Conservation (phyloP, 1,284 basidiomycete genomes). For the Trichosporon ovoides region DNA sequence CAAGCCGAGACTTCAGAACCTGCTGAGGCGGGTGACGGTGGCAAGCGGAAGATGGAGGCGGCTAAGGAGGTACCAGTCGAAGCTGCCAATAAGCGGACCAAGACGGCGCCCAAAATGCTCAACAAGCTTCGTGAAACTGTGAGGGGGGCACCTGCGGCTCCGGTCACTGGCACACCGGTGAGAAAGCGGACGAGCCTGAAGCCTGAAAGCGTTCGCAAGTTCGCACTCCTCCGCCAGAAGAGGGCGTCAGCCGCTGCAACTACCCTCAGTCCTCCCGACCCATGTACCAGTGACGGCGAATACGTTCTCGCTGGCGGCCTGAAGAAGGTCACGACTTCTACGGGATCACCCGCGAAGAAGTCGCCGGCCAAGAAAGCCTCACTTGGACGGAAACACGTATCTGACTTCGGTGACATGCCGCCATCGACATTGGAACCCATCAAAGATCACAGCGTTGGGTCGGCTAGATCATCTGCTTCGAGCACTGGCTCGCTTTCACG, state of each 20-base stretch:
- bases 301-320: neutral
- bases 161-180: neutral
- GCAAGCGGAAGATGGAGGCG: conserved; percentile 11
- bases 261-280: neutral
- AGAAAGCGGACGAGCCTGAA: conserved; percentile 1
- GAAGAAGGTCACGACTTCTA: neutral
- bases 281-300: neutral
- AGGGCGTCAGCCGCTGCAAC: neutral
- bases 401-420: conserved; percentile 10
- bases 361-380: neutral
- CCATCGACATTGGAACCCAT: conserved; percentile 11
- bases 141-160: neutral
- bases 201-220: conserved; percentile 4
- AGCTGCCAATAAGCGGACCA: conserved; percentile 1
- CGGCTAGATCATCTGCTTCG: neutral
- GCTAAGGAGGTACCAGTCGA: neutral
- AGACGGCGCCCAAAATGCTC: neutral
- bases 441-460: conserved; percentile 13
- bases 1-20: neutral
- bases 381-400: neutral
- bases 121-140: neutral
- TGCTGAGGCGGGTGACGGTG: neutral
- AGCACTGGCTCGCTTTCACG: conserved; percentile 4
- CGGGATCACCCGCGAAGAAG: neutral
- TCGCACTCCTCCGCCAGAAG: conserved; percentile 1